Base-by-base conservation (phyloP, 495 filamentous ascomycete species). In the Neurospora hispaniola region DNA sequence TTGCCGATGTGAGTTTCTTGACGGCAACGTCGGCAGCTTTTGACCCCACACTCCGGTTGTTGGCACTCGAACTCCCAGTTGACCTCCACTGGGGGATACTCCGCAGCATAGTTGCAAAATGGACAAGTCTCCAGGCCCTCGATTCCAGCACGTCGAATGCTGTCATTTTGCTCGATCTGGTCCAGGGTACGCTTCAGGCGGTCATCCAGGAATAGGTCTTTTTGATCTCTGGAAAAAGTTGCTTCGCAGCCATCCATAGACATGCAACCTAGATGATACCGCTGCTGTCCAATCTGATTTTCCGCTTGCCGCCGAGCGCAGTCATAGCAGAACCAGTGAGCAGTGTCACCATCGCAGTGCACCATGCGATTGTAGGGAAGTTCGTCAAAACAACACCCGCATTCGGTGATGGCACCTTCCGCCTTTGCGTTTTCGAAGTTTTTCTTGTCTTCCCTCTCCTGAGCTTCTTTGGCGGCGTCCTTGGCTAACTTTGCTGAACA, bases 21-120 rank as follows among this genome's bases (percentile, higher is more conserved):
- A 48, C 88, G 87, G 79, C 94, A 97, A 0, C 91, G 82, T 3
- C 94, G 90, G 76, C 94, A 97, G 77, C 89, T 93, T 70, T 89
- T 82, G 72, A 82, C 84, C 73, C 85, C 83, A 76, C 94, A 97
- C 6, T 86, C 84, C 0, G 88, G 85, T 70, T 89, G 90, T 18
- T 85, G 79, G 79, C 94, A 97, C 6, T 85, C 82, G 71, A 97
- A 96, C 76, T 94, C 91, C 71, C 85, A 89, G 81, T 96, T 88
- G 12, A 86, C 82, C n/a, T 91, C 88, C 11, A 89, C 79, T 0
- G 94, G 90, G 3, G 81, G 82, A 74, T 87, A 91, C 38, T 93
- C 90, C 12, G 89, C 92, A 46, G 91, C 92, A 81, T 88, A 96
- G 38, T 91, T 88, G 80, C 94, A 97, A 79, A 94, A 95, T 2